phyloP scores from a whole-genome alignment of 2,329 filamentous ascomycete genomes.

The Fusarium sublunatum region DNA sequence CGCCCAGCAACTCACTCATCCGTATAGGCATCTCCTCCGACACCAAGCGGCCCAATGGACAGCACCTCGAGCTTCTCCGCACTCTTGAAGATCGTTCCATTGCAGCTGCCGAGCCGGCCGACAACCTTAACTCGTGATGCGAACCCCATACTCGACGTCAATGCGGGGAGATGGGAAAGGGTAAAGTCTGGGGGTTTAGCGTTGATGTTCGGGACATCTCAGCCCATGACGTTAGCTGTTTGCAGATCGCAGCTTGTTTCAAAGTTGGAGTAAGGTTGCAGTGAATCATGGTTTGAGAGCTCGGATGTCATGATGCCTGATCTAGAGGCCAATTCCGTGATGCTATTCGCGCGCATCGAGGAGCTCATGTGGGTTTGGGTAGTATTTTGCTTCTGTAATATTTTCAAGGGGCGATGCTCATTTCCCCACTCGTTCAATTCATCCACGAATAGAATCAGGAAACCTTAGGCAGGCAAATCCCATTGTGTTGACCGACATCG shows the following conservation, averaged over 20 bases:
- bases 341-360: constrained; percentile 33
- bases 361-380: constrained; percentile 18
- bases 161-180: constrained; percentile 27
- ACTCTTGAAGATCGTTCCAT: constrained; percentile 26
- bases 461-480: not conserved
- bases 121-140: constrained; percentile 19
- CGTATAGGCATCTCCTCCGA: constrained; percentile 1
- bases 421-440: constrained; percentile 9
- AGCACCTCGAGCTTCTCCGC: constrained; percentile 23
- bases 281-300: not conserved
- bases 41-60: constrained; percentile 34
- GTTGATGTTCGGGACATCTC: constrained; percentile 3
- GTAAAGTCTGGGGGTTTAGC: constrained; percentile 28
- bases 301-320: not conserved
- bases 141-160: not conserved
- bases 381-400: constrained; percentile 6
- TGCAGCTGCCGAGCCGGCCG: constrained; percentile 11
- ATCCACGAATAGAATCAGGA: constrained; percentile 18
- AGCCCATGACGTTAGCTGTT: constrained; percentile 23
- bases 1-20: not conserved
- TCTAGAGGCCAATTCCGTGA: not conserved
- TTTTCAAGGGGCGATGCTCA: not conserved
- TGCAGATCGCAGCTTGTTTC: constrained; percentile 25
- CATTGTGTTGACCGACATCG: constrained; percentile 12
- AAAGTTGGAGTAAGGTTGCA: constrained; percentile 18